Evolutionary conservation across 2,329 filamentous ascomycete species (phyloP).

Genomic region (Hypomyces rosellus): DNA sequence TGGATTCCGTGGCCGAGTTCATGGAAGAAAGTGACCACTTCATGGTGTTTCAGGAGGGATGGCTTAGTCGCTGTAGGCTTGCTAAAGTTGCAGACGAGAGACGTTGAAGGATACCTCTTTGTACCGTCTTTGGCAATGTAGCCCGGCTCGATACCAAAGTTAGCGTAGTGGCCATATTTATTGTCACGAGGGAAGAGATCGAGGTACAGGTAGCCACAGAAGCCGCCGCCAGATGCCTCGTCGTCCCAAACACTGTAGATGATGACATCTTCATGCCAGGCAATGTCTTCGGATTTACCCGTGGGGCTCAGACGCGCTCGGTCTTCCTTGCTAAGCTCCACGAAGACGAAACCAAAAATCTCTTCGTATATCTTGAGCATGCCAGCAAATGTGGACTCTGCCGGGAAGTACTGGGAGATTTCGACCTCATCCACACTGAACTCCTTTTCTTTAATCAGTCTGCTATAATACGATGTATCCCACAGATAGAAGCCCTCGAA

Average conservation of each 20-base stretch:
- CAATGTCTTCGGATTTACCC: slow-evolving; percentile 63
- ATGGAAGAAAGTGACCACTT: slow-evolving; percentile 79
- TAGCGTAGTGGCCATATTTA: slow-evolving; percentile 80
- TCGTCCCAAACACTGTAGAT: slow-evolving; percentile 81
- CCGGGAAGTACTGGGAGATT: slow-evolving; percentile 79
- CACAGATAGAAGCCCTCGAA: slow-evolving; percentile 73
- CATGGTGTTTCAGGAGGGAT: slow-evolving; percentile 73
- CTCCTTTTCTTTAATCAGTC: slow-evolving; percentile 73
- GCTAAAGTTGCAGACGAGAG: slow-evolving; percentile 79
- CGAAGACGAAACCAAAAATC: slow-evolving; percentile 72
- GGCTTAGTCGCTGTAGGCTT: slow-evolving; percentile 73
- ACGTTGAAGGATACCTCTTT: slow-evolving; percentile 69
- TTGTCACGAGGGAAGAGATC: slow-evolving; percentile 74
- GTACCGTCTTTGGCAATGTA: slow-evolving; percentile 61
- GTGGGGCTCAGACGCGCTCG: slow-evolving; percentile 58
- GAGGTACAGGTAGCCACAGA: slow-evolving; percentile 77
- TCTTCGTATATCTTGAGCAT: slow-evolving; percentile 83
- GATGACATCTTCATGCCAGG: slow-evolving; percentile 79
- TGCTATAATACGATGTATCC: slow-evolving; percentile 76
- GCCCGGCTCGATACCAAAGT: slow-evolving; percentile 74
- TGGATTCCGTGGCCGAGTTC: slow-evolving; percentile 68
- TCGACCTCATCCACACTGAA: slow-evolving; percentile 73
- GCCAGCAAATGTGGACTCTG: slow-evolving; percentile 63
- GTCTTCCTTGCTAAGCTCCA: slow-evolving; percentile 63
- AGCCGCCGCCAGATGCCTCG: slow-evolving; percentile 60